phyloP scores from a whole-genome alignment of 805 yeast genomes.

The Yarrowia porcina region DNA sequence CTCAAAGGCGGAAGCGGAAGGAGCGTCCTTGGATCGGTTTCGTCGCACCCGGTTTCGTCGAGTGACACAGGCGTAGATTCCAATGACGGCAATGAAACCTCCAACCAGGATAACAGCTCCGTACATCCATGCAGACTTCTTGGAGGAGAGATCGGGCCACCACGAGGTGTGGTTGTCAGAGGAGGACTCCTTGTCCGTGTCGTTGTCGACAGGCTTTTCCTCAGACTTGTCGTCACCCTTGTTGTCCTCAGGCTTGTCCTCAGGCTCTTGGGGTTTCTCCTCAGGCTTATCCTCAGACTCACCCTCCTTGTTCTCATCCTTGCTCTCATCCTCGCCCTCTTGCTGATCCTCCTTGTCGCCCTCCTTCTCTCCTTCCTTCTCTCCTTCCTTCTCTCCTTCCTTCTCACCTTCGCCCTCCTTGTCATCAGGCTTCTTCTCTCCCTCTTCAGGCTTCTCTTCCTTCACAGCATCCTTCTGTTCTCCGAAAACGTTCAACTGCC shows the following conservation, averaged over 20 bases:
- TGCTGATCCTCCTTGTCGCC: not conserved
- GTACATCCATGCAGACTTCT: constrained; percentile 37
- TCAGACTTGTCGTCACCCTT: constrained; percentile 57
- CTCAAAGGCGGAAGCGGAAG: constrained; percentile 28
- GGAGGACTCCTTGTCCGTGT: no score
- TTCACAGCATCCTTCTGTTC: constrained; percentile 62
- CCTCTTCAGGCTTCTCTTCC: constrained; percentile 38
- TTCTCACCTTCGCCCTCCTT: not conserved
- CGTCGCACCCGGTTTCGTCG: constrained; percentile 37
- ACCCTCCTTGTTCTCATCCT: no score
- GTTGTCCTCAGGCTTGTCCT: constrained; percentile 38
- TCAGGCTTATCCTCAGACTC: not conserved
- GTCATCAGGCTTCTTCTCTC: constrained; percentile 53
- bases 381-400: constrained; percentile 57
- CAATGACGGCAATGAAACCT: constrained; percentile 41
- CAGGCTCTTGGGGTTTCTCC: constrained; percentile 26
- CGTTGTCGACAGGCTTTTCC: constrained; percentile 41
- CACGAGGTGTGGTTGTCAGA: not conserved
- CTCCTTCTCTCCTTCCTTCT: constrained; percentile 38
- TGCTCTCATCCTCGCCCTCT: not conserved
- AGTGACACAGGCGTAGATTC: constrained; percentile 43
- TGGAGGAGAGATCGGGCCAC: constrained; percentile 27
- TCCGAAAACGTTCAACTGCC: constrained; percentile 84
- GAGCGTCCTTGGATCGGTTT: constrained; percentile 24
- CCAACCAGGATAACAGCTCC: constrained; percentile 46